These are phyloP conservation scores for Themeda triandra DNA, from an alignment of 176 grass and related monocot species.

Conservation along the genomic window DNA sequence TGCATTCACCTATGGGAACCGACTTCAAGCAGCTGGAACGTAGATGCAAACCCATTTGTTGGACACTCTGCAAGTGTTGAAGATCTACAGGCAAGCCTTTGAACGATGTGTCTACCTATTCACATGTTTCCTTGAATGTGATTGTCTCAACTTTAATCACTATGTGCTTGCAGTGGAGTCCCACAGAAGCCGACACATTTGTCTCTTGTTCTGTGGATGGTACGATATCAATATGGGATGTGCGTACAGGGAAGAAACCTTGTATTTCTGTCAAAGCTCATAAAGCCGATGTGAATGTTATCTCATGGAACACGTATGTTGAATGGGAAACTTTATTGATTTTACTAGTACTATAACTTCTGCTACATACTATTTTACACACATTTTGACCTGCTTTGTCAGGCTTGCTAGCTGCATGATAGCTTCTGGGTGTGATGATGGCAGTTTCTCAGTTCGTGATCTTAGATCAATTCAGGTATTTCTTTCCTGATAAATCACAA, in stretches of 20 bases:
- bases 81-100: constrained; percentile 70
- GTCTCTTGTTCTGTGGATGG: constrained; percentile 83
- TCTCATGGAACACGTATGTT: constrained; percentile 85
- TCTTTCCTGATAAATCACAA: neutral
- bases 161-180: constrained; percentile 82
- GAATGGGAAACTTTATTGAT: neutral
- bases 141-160: constrained; percentile 7
- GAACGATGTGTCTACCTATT: constrained; percentile 2
- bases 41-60: constrained; percentile 74
- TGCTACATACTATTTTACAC: neutral
- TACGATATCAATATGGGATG: constrained; percentile 86
- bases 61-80: constrained; percentile 79
- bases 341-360: neutral
- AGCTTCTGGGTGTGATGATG: constrained; percentile 91
- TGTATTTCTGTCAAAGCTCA: constrained; percentile 72
- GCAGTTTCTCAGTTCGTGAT: constrained; percentile 86
- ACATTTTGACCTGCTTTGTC: constrained; percentile 2
- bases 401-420: constrained; percentile 85
- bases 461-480: constrained; percentile 70
- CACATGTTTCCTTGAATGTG: neutral
- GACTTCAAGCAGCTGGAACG: constrained; percentile 57
- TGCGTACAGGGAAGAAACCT: constrained; percentile 57
- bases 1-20: constrained; percentile 94
- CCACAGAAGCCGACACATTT: constrained; percentile 75
- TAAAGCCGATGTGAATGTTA: constrained; percentile 89